Base-by-base conservation (phyloP, 208 protist species). In the Herpetomonas muscarum region DNA sequence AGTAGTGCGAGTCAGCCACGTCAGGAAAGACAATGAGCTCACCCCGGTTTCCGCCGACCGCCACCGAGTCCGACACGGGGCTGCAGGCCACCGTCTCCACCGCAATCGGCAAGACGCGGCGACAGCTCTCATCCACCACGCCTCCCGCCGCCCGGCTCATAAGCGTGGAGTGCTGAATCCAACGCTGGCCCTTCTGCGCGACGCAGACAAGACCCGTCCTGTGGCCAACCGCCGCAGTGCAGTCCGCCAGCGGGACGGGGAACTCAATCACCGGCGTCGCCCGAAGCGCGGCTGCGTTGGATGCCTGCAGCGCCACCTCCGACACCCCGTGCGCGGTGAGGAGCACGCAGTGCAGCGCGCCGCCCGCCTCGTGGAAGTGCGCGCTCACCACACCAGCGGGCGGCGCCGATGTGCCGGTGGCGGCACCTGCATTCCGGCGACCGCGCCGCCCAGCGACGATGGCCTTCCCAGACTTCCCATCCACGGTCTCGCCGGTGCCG, bases 1-100 rank as follows among this genome's bases (percentile, higher is more conserved):
- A 94, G 65, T 71, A 78, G 65, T 94, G 81, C 7, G 64, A 13
- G 39, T 76, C 70, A 17, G 59, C 62, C 10, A 87, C 59, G 26
- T 76, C 70, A 39, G 77, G 76, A 56, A 76, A 91, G 37, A 90
- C 62, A 22, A 85, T 41, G 36, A 94, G 57, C 72, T 94, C 87
- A 22, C 87, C 87, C 1, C 87, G 81, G 2, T 55, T 63, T 10
- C 87, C 87, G 34, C 87, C 87, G 1, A 94, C 47, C 15, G 81
- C 87, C n/a, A 91, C 71, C 15, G 63, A 55, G 21, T 62, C 47
- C 10, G 42, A 48, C 9, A 61, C 45, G 2, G 83, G 81, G 45
- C 71, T 87, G 66, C 84, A 89, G 17, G 78, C 58, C 9, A 94
- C 6, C 41, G 68, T 81, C 52, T 91, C 74, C 15, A 89, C 62